Conservation (phyloP, 345 rosid species). For the Populus simonii region DNA sequence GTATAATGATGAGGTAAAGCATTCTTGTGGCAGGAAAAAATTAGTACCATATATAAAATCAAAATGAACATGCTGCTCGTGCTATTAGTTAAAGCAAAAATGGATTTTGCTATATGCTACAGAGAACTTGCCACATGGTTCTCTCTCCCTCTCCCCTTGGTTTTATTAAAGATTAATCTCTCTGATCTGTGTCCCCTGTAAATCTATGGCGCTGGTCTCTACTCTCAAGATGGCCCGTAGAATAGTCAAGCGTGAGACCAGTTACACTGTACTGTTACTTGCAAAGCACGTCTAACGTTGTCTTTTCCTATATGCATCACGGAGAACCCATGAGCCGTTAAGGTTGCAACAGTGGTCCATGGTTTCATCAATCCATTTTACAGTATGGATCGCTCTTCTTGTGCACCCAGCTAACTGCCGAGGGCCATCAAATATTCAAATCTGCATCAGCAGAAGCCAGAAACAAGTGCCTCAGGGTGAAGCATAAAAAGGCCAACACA, state of each 20-base stretch:
- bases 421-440: neutral
- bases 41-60: neutral
- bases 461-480: neutral
- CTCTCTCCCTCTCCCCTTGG: neutral
- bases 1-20: neutral
- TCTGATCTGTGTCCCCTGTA: neutral
- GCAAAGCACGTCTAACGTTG: neutral
- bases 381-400: neutral
- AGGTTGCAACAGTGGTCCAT: neutral
- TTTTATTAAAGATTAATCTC: neutral
- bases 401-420: neutral
- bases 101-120: neutral
- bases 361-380: neutral
- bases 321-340: neutral
- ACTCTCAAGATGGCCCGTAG: neutral
- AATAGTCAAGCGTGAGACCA: neutral
- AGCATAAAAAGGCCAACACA: neutral
- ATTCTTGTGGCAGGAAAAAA: neutral
- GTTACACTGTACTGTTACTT: too few species aligned
- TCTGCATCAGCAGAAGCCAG: neutral
- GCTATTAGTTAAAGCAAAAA: neutral
- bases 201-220: neutral
- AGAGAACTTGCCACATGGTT: neutral
- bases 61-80: neutral
- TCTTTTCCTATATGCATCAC: neutral